phyloP scores from a whole-genome alignment of 1,284 basidiomycete species.

The Fomitopsis palustris region DNA sequence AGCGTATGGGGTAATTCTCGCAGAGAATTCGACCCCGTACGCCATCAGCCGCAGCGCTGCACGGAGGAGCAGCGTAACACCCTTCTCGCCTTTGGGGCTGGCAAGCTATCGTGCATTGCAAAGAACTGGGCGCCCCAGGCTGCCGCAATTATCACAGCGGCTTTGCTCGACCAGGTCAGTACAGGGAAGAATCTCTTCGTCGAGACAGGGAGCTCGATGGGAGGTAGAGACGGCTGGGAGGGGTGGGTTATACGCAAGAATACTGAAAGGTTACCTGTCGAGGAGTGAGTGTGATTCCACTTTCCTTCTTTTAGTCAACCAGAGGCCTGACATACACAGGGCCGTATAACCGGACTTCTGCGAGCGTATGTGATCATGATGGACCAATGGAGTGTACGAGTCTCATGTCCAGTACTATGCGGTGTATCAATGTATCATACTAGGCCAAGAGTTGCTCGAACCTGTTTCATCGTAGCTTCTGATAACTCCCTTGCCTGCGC shows the following conservation, averaged over 20 bases:
- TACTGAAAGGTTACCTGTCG: not conserved
- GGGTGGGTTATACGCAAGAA: conserved; percentile 30
- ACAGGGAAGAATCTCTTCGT: conserved; percentile 26
- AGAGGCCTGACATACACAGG: too few relatives aligned
- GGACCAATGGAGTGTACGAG: too few relatives aligned
- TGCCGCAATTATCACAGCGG: conserved; percentile 41
- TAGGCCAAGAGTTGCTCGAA: conserved; percentile 68
- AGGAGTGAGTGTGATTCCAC: not conserved
- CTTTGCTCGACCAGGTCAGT: conserved; percentile 34
- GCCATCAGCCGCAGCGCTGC: conserved; percentile 29
- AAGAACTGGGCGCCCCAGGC: conserved; percentile 45
- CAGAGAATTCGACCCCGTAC: conserved; percentile 37
- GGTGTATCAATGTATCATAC: not conserved
- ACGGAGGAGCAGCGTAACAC: conserved; percentile 20
- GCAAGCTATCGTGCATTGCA: conserved; percentile 40
- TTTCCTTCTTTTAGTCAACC: too few relatives aligned
- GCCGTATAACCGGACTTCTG: too few relatives aligned
- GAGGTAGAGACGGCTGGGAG: conserved; percentile 39
- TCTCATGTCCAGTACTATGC: too few relatives aligned
- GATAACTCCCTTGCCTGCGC: conserved; percentile 63
- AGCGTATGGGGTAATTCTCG: conserved; percentile 24
- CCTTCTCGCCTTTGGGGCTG: conserved; percentile 43
- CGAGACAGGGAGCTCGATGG: conserved; percentile 28
- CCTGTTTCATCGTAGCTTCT: conserved; percentile 60
- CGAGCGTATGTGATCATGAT: too few relatives aligned